phyloP scores from a whole-genome alignment of 495 filamentous ascomycete species.

The Penicillium coprophilum region DNA sequence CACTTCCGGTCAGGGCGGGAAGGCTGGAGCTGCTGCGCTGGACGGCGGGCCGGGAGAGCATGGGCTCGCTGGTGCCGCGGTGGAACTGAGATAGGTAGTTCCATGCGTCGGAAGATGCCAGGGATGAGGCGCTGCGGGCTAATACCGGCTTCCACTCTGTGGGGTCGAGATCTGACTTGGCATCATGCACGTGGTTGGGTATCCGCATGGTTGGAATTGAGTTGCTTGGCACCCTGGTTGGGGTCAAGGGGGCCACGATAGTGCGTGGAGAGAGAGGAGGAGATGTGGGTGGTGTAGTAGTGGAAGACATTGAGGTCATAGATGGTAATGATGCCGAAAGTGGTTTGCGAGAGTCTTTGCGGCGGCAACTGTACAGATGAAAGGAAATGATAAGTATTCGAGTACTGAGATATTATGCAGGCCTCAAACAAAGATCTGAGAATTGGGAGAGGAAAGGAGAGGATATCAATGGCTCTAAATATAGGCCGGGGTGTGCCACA shows the following conservation, averaged over 20 bases:
- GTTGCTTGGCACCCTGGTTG: conserved; percentile 35
- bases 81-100: conserved; percentile 52
- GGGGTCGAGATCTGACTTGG: conserved; percentile 55
- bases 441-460: conserved; percentile 14
- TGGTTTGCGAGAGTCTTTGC: conserved; percentile 53
- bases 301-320: conserved; percentile 12
- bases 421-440: conserved; percentile 4
- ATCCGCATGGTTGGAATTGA: conserved; percentile 38
- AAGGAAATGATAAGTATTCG: conserved; percentile 12
- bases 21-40: conserved; percentile 38
- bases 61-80: conserved; percentile 24
- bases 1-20: conserved; percentile 31
- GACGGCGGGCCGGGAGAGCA: conserved; percentile 30
- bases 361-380: conserved; percentile 48
- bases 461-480: conserved; percentile 1
- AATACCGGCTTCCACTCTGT: conserved; percentile 59
- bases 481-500: conserved; percentile 5
- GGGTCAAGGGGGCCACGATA: conserved; percentile 47
- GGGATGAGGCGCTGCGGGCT: conserved; percentile 26
- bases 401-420: conserved; percentile 10
- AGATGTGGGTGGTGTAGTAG: conserved; percentile 34
- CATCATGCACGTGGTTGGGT: conserved; percentile 39
- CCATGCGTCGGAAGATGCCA: conserved; percentile 49
- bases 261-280: conserved; percentile 41
- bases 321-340: conserved; percentile 41